Conservation (phyloP, 805 yeast species). For the Wickerhamiella domercqiae region DNA sequence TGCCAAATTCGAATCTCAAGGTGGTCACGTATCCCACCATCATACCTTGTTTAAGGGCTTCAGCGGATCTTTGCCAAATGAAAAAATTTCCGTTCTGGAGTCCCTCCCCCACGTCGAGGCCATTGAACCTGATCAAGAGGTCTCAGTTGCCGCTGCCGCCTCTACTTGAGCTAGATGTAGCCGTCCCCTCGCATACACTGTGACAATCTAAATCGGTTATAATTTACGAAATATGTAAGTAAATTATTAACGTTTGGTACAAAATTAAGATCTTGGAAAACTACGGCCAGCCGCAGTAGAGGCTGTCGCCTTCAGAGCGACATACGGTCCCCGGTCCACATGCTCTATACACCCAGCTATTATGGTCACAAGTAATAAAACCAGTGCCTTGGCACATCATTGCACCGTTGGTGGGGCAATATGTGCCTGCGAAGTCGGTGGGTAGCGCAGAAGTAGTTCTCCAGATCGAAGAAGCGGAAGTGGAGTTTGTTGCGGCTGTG, state of each 20-base stretch:
- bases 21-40: slow-evolving; percentile 21
- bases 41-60: slow-evolving; percentile 25
- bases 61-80: slow-evolving; percentile 22
- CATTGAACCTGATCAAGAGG: slow-evolving; percentile 21
- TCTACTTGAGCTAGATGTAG: not conserved
- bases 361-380: slow-evolving; percentile 19
- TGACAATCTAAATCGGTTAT: not conserved
- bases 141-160: slow-evolving; percentile 13
- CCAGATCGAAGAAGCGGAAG: not conserved
- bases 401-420: slow-evolving; percentile 19
- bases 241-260: too few relatives aligned
- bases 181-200: not conserved
- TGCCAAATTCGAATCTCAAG: slow-evolving; percentile 16
- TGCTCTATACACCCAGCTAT: slow-evolving; percentile 20
- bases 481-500: not conserved
- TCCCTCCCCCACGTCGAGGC: slow-evolving; percentile 18
- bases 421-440: slow-evolving; percentile 9
- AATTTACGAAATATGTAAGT: not conserved
- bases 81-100: slow-evolving; percentile 19
- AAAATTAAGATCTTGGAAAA: too few relatives aligned
- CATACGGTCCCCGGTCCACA: slow-evolving; percentile 22
- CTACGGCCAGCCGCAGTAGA: slow-evolving; percentile 20
- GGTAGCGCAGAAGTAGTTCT: not conserved
- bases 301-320: slow-evolving; percentile 11
- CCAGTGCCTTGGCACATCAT: slow-evolving; percentile 18